Base-by-base conservation (phyloP, 2,329 filamentous ascomycete species). In the Scolecobasidium constrictum region DNA sequence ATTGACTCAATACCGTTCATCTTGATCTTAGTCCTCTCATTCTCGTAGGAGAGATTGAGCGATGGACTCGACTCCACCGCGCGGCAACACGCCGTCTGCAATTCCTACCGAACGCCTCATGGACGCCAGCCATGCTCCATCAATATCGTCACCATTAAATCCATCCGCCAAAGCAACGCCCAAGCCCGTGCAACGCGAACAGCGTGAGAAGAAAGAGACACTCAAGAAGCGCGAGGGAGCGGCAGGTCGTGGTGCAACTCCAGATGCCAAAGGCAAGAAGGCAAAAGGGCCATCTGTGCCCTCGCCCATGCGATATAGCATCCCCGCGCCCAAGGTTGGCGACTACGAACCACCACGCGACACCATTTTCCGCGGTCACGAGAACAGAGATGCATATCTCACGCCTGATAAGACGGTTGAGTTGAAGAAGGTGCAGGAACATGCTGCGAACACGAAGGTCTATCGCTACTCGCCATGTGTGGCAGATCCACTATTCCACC, bases 381-480 rank as follows among this genome's bases (percentile, higher is more conserved):
- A 72, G 49, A 68, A 68, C 0, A n/a, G n/a, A n/a, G 48, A 53
- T 12, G 64, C 67, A 1, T 55, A 70, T 22, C 52, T 56, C 41
- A 63, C 63, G 33, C 65, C 63, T 13, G 60, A 67, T 36, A 62
- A 59, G 18, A 48, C 56, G 26, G 55, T 56, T 1, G 63, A 71
- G 50, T 56, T 71, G 42, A 64, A 62, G 56, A 70, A 67, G 48
- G 65, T 67, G 0, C 57, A 67, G 19, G 70, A 73, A 46, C 64
- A 70, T 45, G 73, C 78, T 5, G 77, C 76, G 55, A 81, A 81
- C 55, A 77, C 78, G 52, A 75, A 73, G 51, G 75, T 81, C 43
- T 96, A 90, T 59, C 83, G 86, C 46, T 96, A 96, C 59, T 83
- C 81, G 22, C 84, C 88, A 53, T 93, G 86, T 58, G 88, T 95